Percentiles rank a stretch among this genome's conserved stretches.
Evolutionary conservation across 805 yeast species (phyloP).

Genomic region (Hanseniaspora mollemarum): DNA sequence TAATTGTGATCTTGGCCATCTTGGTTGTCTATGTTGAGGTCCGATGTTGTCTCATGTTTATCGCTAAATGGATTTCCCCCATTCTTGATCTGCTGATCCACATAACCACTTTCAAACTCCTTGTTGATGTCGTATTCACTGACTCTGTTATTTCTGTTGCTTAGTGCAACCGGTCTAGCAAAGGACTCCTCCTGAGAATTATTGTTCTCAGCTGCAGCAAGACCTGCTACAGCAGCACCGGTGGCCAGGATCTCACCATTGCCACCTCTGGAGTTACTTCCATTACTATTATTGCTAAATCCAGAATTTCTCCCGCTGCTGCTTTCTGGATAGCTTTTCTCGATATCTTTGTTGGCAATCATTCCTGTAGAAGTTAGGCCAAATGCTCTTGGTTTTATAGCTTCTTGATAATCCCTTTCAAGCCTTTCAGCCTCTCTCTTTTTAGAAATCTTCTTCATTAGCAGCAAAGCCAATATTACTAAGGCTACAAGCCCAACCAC

Average conservation of each 20-base stretch:
- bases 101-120: constrained; percentile 13
- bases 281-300: neutral
- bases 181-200: neutral
- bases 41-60: constrained; percentile 14
- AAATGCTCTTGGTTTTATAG: constrained; percentile 35
- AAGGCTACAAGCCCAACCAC: constrained; percentile 37
- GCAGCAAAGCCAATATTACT: constrained; percentile 32
- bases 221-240: neutral
- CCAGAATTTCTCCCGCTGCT: constrained; percentile 12
- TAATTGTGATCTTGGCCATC: neutral
- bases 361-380: constrained; percentile 13
- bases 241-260: neutral
- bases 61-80: constrained; percentile 10
- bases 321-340: neutral
- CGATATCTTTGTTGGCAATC: constrained; percentile 11
- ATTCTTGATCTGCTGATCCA: constrained; percentile 5
- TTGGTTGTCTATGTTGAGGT: neutral
- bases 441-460: constrained; percentile 31
- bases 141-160: constrained; percentile 2
- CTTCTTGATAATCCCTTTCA: constrained; percentile 49
- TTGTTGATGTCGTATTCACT: constrained; percentile 15
- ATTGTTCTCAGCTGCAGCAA: neutral
- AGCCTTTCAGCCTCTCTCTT: constrained; percentile 38
- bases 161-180: constrained; percentile 2
- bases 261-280: neutral